Base-by-base conservation (phyloP, 2,329 filamentous ascomycete species). In the Trichoderma asperellum region DNA sequence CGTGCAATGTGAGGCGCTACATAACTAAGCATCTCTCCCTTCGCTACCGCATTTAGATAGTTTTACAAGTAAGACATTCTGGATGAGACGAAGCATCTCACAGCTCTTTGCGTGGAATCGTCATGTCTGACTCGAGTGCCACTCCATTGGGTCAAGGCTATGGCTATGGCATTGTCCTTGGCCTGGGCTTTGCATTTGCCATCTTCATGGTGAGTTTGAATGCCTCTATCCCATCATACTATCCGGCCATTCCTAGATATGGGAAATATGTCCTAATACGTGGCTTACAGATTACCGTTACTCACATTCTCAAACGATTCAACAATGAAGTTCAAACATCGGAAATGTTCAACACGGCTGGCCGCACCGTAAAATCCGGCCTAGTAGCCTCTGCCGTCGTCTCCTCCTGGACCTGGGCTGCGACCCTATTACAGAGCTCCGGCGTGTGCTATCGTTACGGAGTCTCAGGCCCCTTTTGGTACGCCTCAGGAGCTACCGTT, bases 341-440 rank as follows among this genome's bases (percentile, higher is more conserved):
- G 0, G 94, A 97, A 81, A 96, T 94, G 88, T 97, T 97, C 84
- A 94, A 87, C 72, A 97, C 94, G 0, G 94, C 94, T 61, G 93
- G 93, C 21, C 86, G 94, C 71, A 94, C 92, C 1, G 92, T 97
- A 73, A 97, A 97, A 77, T 94, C 92, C 10, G 94, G 94, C 55
- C 85, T 97, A 16, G 93, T 97, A 0, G 92, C 92, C 12, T 92
- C 92, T 5, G 94, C 93, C 18, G 94, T 97, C n/a, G 93, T 97
- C 4, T 94, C 91, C 18, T 94, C 91, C 5, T 97, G 94, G 94
- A 97, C 94, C 0, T 97, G 93, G 93, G 93, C 93, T 0, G 93
- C 92, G 27, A 96, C 92, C 0, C 83, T 95, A 1, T 84, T 96
- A 2, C 92, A 96, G 76, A 92, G 88, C 1, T 90, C 92, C 0